Base-by-base conservation (phyloP, 495 filamentous ascomycete genomes). In the Tuber calosporum region DNA sequence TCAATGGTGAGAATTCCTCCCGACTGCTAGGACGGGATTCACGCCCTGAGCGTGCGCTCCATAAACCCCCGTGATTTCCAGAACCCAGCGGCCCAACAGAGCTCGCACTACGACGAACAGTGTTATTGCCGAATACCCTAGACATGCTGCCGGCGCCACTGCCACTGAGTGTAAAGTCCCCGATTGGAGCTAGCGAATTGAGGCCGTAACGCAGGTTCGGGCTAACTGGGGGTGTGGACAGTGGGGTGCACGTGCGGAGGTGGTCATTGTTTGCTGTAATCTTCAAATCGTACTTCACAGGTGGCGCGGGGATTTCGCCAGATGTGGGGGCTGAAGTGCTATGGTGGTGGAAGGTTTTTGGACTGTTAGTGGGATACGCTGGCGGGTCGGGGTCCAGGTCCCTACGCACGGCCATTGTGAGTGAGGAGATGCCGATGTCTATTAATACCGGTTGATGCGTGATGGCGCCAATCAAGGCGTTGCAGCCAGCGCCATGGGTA, bases 401-500 rank as follows among this genome's bases (percentile, higher is more conserved):
- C 58, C 90, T 90, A 48, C 91, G 88, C 40, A 91, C 88, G 17
- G 94, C 94, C 89, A 97, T 90, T 0, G 95, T 97, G 39, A 99
- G 85, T 0, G 93, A 96, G 13, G 94, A 91, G 83, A 94, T 93
- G 42, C 88, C 90, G 22, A 98, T 91, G 81, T 98, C 94, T 68
- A 95, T 86, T 11, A 99, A 86, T 2, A 94, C 91, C 0, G 95
- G 93, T 75, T 94, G 90, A 70, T 94, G 90, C 0, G 92, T 96
- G 71, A 99, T 85, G 6, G 92, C 92, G 8, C 94, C 93, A 69
- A 98, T 93, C 68, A 99, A 83, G 0, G 95, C 96, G 83, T 99
- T 99, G 83, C 95, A 97, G 68, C 94, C 96, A 17, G 96, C 96
- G n/a, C 94, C 94, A 79, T 99, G 95, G 0, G 96, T 97, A 69